Evolutionary conservation across 1,284 basidiomycete species (phyloP), one percentile per base, ranked within the genome.

Genomic region (Cryptococcus sp.): DNA sequence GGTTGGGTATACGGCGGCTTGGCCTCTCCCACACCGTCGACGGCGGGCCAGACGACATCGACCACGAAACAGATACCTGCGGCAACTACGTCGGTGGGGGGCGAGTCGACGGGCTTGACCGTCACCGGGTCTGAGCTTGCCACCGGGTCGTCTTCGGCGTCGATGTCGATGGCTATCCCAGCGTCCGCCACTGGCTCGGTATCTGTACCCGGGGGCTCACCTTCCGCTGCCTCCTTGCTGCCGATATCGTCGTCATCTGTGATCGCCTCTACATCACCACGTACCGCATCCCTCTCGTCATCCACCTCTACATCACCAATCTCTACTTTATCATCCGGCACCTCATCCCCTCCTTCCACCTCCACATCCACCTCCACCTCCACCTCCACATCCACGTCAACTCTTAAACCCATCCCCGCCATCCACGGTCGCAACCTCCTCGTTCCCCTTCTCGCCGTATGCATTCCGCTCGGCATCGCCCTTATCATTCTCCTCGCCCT

Each of bases 1-100:
- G 64, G 55, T 3, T 68, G 64, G 66, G 58, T 45, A 12, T 68
- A 63, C 42, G 66, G 66, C 11, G 66, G 66, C 3, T 39, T 55
- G 2, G 42, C 54, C 1, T 62, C 61, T 3, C 60, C 62, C 6
- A 48, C 59, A 6, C 23, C 24, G 16, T 11, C 16, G 7, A 36
- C 42, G 18, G 18, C 36, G 12, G 7, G 9, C 21, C 23, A 6
- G 12, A 20, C 42, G n/a, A 28, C 51, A 7, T n/a, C 40, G n/a
- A n/a, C 42, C 13, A 24, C 48, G 42, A 7, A 40, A 15, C 7
- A 16, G n/a, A 16, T 12, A 4, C 9, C n/a, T 6, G 37, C 35
- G n/a, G 43, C 15, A 3, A 33, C 24, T 13, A 37, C 47, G 36
- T 33, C 28, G 4, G 28, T 33, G 28, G 5, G 5, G 9, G 28